Percentiles rank a stretch among this genome's conserved stretches.
These are phyloP conservation scores for Nicotiana paniculata DNA, from an alignment of 257 asterid species.

Conservation along the genomic window DNA sequence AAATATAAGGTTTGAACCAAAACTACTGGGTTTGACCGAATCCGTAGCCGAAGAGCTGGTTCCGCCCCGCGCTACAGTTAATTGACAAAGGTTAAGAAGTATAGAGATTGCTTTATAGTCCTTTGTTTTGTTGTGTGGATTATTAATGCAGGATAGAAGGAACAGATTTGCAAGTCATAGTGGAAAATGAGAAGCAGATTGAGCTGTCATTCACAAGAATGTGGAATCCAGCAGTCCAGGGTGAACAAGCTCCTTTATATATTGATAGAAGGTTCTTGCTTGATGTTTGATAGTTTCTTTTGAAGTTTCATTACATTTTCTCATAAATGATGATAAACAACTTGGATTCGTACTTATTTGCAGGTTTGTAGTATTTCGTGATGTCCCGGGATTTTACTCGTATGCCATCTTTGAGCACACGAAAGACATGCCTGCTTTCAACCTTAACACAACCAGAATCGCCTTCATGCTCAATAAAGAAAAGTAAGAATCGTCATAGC, in stretches of 20 bases:
- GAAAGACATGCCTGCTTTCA: slow-evolving; percentile 34
- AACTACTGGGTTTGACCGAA: too few species aligned
- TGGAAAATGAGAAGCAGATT: slow-evolving; percentile 44
- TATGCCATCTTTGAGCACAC: slow-evolving; percentile 33
- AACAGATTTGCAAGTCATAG: slow-evolving; percentile 30
- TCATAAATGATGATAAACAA: background rate
- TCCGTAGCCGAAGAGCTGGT: too few species aligned
- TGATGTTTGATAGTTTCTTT: background rate
- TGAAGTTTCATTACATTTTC: background rate
- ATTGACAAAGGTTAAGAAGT: background rate
- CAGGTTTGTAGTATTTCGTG: slow-evolving; percentile 36
- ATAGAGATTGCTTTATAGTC: background rate
- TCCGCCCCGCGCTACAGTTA: background rate
- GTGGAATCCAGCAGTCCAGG: slow-evolving; percentile 59
- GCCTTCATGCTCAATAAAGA: slow-evolving; percentile 40
- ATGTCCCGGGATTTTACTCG: slow-evolving; percentile 32
- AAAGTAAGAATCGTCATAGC: slow-evolving; percentile 16
- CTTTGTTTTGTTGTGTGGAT: background rate
- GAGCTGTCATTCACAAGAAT: slow-evolving; percentile 48
- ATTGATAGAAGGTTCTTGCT: slow-evolving; percentile 54
- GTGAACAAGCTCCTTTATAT: slow-evolving; percentile 59
- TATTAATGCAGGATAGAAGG: slow-evolving; percentile 29
- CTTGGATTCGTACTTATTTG: background rate
- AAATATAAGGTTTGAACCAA: too few species aligned
- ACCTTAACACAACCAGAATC: slow-evolving; percentile 34